A percentile compares a stretch with the other conserved stretches of the same genome.
Conservation (phyloP, 2,329 filamentous ascomycete genomes). For the Ceratocystis huliohia region DNA sequence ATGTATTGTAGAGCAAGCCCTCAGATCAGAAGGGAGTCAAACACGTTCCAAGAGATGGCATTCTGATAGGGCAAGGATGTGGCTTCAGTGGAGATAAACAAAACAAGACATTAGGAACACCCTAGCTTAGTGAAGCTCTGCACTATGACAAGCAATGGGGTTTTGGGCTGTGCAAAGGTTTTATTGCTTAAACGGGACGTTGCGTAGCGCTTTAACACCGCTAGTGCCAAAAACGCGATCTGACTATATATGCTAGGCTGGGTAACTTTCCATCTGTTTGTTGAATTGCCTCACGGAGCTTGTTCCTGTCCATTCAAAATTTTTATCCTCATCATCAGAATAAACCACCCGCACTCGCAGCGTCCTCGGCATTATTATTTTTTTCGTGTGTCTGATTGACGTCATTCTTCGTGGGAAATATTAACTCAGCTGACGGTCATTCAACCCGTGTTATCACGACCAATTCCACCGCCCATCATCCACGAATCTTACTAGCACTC, state of each 20-base stretch:
- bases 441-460: not conserved
- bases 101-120: not conserved
- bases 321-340: not conserved
- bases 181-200: constrained; percentile 3
- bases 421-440: not conserved
- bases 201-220: not conserved
- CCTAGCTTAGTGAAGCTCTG: not conserved
- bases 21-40: not conserved
- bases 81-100: not conserved
- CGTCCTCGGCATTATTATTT: not conserved
- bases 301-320: not conserved
- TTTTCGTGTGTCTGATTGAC: not conserved
- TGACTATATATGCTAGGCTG: constrained; percentile 2
- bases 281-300: not conserved
- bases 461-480: not conserved
- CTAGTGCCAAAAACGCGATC: constrained; percentile 12
- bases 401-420: not conserved
- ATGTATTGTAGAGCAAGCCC: not conserved
- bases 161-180: constrained; percentile 2
- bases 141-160: not conserved
- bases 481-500: not conserved
- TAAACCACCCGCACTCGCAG: not conserved
- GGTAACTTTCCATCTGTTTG: not conserved
- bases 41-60: constrained; percentile 11
- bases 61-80: constrained; percentile 14